Base-by-base conservation (phyloP, 805 yeast genomes). In the Wickerhamomyces bisporus region DNA sequence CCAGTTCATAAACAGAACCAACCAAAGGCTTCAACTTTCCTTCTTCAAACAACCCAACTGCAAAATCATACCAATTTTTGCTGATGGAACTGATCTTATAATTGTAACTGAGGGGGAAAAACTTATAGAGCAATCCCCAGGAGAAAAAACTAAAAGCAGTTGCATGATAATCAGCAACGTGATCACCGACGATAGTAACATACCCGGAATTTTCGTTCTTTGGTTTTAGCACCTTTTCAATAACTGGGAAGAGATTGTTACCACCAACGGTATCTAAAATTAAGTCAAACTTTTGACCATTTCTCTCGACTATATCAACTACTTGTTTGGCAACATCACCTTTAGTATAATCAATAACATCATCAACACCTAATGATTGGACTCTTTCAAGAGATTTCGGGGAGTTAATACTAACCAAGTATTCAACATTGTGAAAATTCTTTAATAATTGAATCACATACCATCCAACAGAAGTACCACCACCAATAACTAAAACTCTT, bases 181-280 rank as follows among this genome's bases (percentile, higher is more conserved):
- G 40, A 47, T 81, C 84, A 27, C 94, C 94, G 12, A 61, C 69
- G 38, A 80, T 64, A 9, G 82, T 68, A 10, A 69, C 58, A 49
- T 70, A 83, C 24, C 65, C 62, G 6, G 79, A 69, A 11, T 75
- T 71, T 34, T 68, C 66, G 19, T 57, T 44, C 35, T 62, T 63
- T 26, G 73, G 68, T 47, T 74, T 72, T 44, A 83, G 59, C 16
- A 67, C 62, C 28, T 62, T 47, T 5, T 60, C 50, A 38, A 74
- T 63, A 11, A 67, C 55, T 3, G 64, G 55, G 38, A 77, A 65
- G 16, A 79, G 68, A 15, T 70, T 74, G 19, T 55, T 54, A 38
- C 73, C 75, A 27, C 95, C 89, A 36, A 74, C 76, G 38, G 81
- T 69, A 60, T 86, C 95, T 21, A 78, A 53, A 31, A 84, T 74